These are phyloP conservation scores for Tylopilus vinaceipallidus DNA, from an alignment of 768 basidiomycete genomes.

Conservation along the genomic window DNA sequence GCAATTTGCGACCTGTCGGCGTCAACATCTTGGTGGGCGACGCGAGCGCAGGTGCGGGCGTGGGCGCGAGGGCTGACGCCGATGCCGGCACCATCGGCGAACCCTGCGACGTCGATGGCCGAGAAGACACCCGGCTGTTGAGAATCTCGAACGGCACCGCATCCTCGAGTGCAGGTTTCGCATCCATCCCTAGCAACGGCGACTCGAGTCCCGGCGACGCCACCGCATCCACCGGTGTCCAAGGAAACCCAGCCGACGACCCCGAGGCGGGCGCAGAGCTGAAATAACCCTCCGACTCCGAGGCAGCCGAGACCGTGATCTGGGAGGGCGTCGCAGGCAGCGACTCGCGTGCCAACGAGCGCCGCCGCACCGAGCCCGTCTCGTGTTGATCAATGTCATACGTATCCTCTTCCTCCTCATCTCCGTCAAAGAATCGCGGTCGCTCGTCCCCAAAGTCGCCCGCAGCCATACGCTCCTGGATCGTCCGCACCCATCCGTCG, in stretches of 20 bases:
- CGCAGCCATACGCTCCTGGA: conserved; percentile 61
- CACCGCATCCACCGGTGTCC: conserved; percentile 14
- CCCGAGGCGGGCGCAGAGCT: conserved; percentile 14
- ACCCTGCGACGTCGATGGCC: conserved; percentile 35
- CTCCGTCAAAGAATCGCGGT: conserved; percentile 53
- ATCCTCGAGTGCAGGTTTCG: conserved; percentile 56
- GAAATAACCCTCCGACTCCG: conserved; percentile 26
- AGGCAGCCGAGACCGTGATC: conserved; percentile 18
- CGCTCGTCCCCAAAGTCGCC: conserved; percentile 63
- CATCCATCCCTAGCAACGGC: conserved; percentile 35
- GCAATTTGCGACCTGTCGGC: conserved; percentile 41
- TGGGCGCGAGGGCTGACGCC: not conserved
- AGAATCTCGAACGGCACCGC: conserved; percentile 67
- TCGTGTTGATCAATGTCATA: conserved; percentile 32
- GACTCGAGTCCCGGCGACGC: conserved; percentile 19
- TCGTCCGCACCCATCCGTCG: conserved; percentile 75
- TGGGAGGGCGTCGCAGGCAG: conserved; percentile 20
- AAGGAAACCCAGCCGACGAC: conserved; percentile 14
- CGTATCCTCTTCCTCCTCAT: conserved; percentile 36
- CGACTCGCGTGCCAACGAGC: conserved; percentile 6
- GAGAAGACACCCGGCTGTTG: conserved; percentile 50
- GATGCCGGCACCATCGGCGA: conserved; percentile 19
- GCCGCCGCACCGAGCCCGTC: conserved; percentile 24
- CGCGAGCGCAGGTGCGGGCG: conserved; percentile 14
- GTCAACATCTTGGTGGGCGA: conserved; percentile 37